A percentile compares a stretch with the other conserved stretches of the same genome.
Conservation (phyloP, 2,329 filamentous ascomycete species). For the Nothophoma quercina region DNA sequence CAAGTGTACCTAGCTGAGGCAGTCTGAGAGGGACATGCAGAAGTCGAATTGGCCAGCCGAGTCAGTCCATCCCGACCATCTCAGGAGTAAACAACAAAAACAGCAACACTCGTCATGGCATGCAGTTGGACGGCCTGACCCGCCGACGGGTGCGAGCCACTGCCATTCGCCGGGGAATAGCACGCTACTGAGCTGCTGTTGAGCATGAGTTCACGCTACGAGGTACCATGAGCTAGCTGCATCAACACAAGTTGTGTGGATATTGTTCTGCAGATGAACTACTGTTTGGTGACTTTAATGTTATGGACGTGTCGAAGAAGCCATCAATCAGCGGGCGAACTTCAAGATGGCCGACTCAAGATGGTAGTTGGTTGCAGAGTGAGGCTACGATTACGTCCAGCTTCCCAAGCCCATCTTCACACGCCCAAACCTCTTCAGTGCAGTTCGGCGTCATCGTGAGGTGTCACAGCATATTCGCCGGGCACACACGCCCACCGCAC, state of each 20-base stretch:
- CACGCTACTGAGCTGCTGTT: background rate
- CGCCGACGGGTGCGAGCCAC: background rate
- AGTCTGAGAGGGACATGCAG: background rate
- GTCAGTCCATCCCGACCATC: background rate
- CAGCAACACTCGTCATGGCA: background rate
- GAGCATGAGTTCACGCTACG: background rate
- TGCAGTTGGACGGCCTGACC: constrained; percentile 4
- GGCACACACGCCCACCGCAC: background rate
- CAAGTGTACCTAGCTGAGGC: background rate
- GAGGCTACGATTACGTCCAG: too few relatives aligned
- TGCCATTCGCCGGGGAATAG: constrained; percentile 6
- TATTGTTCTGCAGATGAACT: too few relatives aligned
- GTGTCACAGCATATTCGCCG: constrained; percentile 6
- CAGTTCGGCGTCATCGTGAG: background rate
- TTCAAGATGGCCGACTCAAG: too few relatives aligned
- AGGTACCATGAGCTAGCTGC: background rate
- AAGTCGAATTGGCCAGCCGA: background rate
- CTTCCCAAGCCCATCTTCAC: background rate
- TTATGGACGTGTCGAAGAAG: too few relatives aligned
- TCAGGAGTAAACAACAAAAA: background rate
- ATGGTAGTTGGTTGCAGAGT: background rate
- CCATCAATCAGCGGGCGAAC: too few relatives aligned
- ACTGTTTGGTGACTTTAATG: background rate
- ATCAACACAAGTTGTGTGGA: too few relatives aligned
- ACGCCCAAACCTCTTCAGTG: background rate